Percentiles rank a stretch among this genome's conserved stretches.
phyloP scores from a whole-genome alignment of 2,329 filamentous ascomycete genomes.

The Botrytis pseudocinerea region DNA sequence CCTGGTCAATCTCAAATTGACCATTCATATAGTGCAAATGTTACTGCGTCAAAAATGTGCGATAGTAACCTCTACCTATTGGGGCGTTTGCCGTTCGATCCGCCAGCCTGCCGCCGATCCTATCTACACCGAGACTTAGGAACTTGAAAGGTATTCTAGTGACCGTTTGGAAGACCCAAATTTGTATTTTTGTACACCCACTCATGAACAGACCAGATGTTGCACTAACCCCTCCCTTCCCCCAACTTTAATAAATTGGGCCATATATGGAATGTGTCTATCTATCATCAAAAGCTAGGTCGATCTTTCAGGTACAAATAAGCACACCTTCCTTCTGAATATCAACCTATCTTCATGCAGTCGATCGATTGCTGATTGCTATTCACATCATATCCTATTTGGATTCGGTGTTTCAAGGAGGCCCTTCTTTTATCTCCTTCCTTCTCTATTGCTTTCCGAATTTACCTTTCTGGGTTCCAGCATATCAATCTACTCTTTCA shows the following conservation, averaged over 20 bases:
- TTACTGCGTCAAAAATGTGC: neutral
- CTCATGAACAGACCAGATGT: neutral
- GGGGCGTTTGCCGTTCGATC: neutral
- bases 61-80: neutral
- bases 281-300: neutral
- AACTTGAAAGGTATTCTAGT: neutral
- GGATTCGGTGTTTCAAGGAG: neutral
- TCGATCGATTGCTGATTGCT: neutral
- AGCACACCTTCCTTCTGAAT: neutral
- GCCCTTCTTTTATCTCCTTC: neutral
- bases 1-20: neutral
- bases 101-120: neutral
- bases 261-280: neutral
- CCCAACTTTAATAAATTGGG: neutral
- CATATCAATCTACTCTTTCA: neutral
- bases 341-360: neutral
- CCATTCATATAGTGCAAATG: neutral
- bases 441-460: neutral
- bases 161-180: neutral
- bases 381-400: neutral
- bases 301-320: conserved; percentile 17
- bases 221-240: neutral
- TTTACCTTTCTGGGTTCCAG: neutral
- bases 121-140: neutral
- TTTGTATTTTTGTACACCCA: neutral